These are phyloP conservation scores for Myrica gale DNA, from an alignment of 306 rosid species.

Conservation along the genomic window DNA sequence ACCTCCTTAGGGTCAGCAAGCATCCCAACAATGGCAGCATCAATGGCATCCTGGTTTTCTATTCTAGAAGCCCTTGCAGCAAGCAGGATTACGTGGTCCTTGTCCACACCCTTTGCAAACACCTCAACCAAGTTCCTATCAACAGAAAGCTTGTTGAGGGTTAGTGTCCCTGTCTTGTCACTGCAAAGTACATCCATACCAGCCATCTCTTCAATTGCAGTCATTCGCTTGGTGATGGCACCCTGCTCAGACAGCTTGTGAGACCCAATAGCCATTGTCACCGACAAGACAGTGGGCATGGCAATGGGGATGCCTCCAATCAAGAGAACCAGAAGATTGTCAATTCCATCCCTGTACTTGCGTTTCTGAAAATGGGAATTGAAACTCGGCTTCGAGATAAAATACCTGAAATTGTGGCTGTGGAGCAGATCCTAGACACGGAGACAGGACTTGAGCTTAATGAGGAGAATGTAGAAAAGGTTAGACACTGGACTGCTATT, in stretches of 20 bases:
- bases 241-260: slow-evolving; percentile 97
- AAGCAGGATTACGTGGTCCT: slow-evolving; percentile 74
- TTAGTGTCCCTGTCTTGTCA: slow-evolving; percentile 95
- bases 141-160: slow-evolving; percentile 92
- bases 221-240: slow-evolving; percentile 97
- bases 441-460: slow-evolving; percentile 87
- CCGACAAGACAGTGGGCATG: slow-evolving; percentile 98
- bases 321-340: slow-evolving; percentile 94
- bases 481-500: slow-evolving; percentile 17
- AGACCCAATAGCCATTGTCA: slow-evolving; percentile 98
- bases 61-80: slow-evolving; percentile 94
- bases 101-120: slow-evolving; percentile 73
- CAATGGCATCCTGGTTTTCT: slow-evolving; percentile 98
- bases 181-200: slow-evolving; percentile 99
- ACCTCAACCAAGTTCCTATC: slow-evolving; percentile 88
- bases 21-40: slow-evolving; percentile 95
- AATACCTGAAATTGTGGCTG: slow-evolving; percentile 85
- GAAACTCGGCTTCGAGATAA: slow-evolving; percentile 88
- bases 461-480: slow-evolving; percentile 83
- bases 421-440: slow-evolving; percentile 81
- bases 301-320: slow-evolving; percentile 99
- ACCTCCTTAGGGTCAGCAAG: slow-evolving; percentile 99
- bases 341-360: slow-evolving; percentile 76
- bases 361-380: slow-evolving; percentile 93
- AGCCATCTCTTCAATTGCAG: slow-evolving; percentile 99